These are phyloP conservation scores for Aspergillus alliaceus DNA, from an alignment of 2,329 filamentous ascomycete genomes.

Conservation along the genomic window DNA sequence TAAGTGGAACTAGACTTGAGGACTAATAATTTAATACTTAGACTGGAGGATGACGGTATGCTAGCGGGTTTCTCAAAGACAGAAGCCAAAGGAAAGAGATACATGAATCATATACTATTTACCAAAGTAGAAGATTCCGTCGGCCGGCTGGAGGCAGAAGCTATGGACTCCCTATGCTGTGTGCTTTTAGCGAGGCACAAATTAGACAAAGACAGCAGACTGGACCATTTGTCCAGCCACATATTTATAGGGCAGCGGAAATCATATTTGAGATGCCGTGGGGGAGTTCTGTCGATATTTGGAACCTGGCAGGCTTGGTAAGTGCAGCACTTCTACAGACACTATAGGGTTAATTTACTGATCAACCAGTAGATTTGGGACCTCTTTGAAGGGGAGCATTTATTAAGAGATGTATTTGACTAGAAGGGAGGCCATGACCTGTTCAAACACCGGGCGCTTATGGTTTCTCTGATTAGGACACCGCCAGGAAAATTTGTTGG, in stretches of 20 bases:
- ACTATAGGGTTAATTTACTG: too few relatives aligned
- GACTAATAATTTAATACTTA: slow-evolving; percentile 42
- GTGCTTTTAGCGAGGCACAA: slow-evolving; percentile 37
- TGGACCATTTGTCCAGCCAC: slow-evolving; percentile 46
- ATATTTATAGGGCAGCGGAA: slow-evolving; percentile 36
- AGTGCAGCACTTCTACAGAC: slow-evolving; percentile 22
- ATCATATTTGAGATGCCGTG: slow-evolving; percentile 49
- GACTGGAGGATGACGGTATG: slow-evolving; percentile 28
- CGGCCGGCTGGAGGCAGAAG: slow-evolving; percentile 12
- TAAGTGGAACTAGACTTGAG: slow-evolving; percentile 37
- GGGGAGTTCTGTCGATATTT: slow-evolving; percentile 51
- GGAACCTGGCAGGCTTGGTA: slow-evolving; percentile 51
- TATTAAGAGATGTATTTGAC: too few relatives aligned
- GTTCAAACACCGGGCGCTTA: too few relatives aligned
- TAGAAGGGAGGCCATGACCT: too few relatives aligned
- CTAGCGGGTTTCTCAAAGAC: slow-evolving; percentile 29
- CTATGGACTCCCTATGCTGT: slow-evolving; percentile 31
- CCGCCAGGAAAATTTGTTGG: too few relatives aligned
- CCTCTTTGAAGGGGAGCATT: too few relatives aligned
- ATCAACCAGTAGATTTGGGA: too few relatives aligned
- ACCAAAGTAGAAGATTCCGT: slow-evolving; percentile 27
- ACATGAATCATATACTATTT: slow-evolving; percentile 30
- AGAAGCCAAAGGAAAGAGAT: slow-evolving; percentile 26
- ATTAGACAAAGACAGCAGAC: slow-evolving; percentile 31
- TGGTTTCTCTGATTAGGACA: too few relatives aligned